Base-by-base conservation (phyloP, 1,284 basidiomycete genomes). In the Trichosporon coremiiforme region DNA sequence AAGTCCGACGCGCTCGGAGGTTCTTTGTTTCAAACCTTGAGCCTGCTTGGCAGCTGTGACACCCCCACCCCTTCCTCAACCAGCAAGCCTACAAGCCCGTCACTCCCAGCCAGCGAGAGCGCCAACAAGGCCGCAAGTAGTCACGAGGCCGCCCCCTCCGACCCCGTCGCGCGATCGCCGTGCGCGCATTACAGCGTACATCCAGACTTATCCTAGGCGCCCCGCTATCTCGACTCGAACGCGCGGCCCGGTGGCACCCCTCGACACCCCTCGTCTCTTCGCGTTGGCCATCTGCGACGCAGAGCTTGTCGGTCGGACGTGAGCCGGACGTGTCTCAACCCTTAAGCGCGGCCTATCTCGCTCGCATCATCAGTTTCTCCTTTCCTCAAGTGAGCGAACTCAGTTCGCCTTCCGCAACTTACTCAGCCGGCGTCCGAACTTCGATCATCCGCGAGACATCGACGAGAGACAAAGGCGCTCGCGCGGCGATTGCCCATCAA, bases 1-100 rank as follows among this genome's bases (percentile, higher is more conserved):
- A 45, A n/a, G 41, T 22, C 47, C 47, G 47, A 53, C 20, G 20
- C 20, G 47, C 47, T 53, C 47, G 47, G 47, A 53, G 47, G 47
- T 53, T 53, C 47, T 53, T 53, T 53, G 47, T 53, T 22, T 53
- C 47, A 53, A 53, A 20, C 47, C 47, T 53, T 53, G 47, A 53
- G 47, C 47, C 47, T 53, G 20, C 20, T 22, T 53, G 47, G 47
- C 47, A 22, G 47, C 47, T 53, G 47, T 53, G 47, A n/a, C n/a
- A n/a, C n/a, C n/a, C n/a, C 22, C 47, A 53, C 47, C 7, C 15
- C 41, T 17, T 15, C 41, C 15, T n/a, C 41, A 12, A 10, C n/a
- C n/a, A n/a, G n/a, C n/a, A n/a, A n/a, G n/a, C 33, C 38, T 12
- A 15, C 41, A 45, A 15, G 15, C 41, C 41, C 3, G 41, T 17